A percentile compares a stretch with the other conserved stretches of the same genome.
Conservation (phyloP, 768 basidiomycete species). For the Termitomyces sp. region DNA sequence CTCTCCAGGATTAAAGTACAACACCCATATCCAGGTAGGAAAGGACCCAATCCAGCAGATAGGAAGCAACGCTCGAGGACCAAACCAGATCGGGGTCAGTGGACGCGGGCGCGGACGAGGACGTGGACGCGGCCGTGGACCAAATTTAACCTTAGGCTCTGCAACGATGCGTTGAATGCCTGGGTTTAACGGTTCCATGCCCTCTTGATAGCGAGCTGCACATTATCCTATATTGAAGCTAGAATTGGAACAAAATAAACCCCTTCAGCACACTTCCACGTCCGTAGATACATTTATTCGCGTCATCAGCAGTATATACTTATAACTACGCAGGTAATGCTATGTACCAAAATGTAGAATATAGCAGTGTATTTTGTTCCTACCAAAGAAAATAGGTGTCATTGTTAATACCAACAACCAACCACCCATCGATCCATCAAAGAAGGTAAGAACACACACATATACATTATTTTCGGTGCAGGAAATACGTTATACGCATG, state of each 20-base stretch:
- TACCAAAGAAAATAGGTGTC: no score
- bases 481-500: not conserved
- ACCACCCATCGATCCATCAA: no score
- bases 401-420: no score
- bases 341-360: not conserved
- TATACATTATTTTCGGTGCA: not conserved
- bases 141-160: not conserved
- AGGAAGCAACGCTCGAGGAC: not conserved
- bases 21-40: not conserved
- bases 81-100: not conserved
- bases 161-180: slow-evolving; percentile 9
- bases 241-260: not conserved
- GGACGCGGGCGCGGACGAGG: slow-evolving; percentile 32
- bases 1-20: not conserved
- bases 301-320: not conserved
- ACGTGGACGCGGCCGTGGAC: slow-evolving; percentile 20
- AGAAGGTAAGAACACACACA: no score
- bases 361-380: not conserved
- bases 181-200: not conserved
- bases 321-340: not conserved
- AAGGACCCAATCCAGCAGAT: not conserved
- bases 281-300: not conserved
- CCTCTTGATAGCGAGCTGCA: not conserved
- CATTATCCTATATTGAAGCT: not conserved
- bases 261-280: not conserved